Percentiles rank a stretch among this genome's conserved stretches.
Evolutionary conservation across 176 grass and related monocot genomes (phyloP).

Genomic region (Themeda triandra): DNA sequence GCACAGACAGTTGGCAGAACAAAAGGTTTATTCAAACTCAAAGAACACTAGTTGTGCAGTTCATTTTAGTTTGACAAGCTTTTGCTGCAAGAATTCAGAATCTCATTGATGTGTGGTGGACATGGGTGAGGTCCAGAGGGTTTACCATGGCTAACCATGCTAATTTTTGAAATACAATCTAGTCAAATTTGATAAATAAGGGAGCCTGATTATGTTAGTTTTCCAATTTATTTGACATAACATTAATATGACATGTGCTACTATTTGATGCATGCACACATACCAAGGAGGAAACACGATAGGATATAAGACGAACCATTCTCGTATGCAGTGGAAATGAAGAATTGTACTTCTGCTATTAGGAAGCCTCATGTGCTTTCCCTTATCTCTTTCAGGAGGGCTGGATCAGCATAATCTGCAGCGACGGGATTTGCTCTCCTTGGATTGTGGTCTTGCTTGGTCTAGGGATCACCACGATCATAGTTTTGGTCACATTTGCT

Average conservation of each 20-base stretch:
- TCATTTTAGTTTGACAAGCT: neutral
- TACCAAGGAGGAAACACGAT: neutral
- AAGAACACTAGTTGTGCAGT: neutral
- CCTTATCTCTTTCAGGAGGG: conserved; percentile 44
- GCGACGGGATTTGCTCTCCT: conserved; percentile 35
- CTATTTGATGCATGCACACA: neutral
- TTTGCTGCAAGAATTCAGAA: neutral
- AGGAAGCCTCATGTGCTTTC: neutral
- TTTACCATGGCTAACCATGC: no score
- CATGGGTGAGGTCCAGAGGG: no score
- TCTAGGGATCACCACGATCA: neutral
- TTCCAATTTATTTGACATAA: neutral
- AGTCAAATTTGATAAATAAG: no score
- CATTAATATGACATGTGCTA: neutral
- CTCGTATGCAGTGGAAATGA: neutral
- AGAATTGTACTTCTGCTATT: neutral
- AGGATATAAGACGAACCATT: neutral
- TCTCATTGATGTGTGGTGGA: neutral
- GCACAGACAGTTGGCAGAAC: conserved; percentile 30
- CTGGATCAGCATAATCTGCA: conserved; percentile 29
- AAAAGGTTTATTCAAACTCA: conserved; percentile 41
- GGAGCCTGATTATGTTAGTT: neutral
- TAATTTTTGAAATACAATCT: no score
- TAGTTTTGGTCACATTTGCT: conserved; percentile 40
- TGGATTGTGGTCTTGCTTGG: conserved; percentile 42